Conservation (phyloP, 495 filamentous ascomycete species). For the Parathielavia hyrcaniae region DNA sequence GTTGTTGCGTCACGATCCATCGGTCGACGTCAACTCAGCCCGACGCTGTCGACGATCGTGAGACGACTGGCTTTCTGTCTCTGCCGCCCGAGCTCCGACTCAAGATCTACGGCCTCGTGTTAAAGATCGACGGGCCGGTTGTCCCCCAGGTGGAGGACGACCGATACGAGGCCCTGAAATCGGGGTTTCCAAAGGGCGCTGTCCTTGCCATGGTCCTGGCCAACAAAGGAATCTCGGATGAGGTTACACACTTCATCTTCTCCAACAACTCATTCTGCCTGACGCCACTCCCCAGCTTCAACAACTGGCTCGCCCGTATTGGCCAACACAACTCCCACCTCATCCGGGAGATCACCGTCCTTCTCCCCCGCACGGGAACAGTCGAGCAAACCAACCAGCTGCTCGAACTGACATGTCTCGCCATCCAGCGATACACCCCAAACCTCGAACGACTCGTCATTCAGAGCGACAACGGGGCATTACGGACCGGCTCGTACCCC, state of each 20-base stretch:
- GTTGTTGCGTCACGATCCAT: too few relatives aligned
- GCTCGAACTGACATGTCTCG: too few relatives aligned
- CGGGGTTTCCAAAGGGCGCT: background rate
- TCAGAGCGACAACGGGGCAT: too few relatives aligned
- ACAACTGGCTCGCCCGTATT: background rate
- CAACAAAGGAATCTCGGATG: background rate
- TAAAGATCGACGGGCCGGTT: background rate
- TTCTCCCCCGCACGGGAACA: too few relatives aligned
- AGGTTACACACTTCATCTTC: background rate
- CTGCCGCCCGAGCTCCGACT: background rate
- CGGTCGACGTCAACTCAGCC: too few relatives aligned
- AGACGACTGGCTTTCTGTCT: background rate
- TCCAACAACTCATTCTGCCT: background rate
- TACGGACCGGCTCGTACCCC: too few relatives aligned
- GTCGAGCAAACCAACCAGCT: too few relatives aligned
- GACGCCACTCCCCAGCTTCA: background rate
- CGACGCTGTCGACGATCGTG: too few relatives aligned
- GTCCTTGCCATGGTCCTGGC: background rate
- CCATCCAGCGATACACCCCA: too few relatives aligned
- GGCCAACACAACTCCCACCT: background rate
- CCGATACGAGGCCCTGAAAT: background rate
- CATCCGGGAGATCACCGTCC: too few relatives aligned
- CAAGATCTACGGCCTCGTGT: background rate
- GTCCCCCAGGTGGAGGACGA: too few relatives aligned
- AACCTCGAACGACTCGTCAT: too few relatives aligned